Base-by-base conservation (phyloP, 1,284 basidiomycete genomes). In the Ustilago bromivora region DNA sequence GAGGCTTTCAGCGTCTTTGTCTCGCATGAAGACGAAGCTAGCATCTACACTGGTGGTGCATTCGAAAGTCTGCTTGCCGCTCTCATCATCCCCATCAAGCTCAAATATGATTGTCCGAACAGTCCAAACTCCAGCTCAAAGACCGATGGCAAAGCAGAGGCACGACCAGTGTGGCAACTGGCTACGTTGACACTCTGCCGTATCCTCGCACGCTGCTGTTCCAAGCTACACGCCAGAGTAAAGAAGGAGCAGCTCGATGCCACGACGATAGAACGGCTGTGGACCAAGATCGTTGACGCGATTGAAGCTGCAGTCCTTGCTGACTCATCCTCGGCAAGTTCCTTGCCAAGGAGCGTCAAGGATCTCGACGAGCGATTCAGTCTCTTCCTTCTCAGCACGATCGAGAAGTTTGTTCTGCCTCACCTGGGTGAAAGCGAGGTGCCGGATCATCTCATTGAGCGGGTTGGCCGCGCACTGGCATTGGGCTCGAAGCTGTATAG, bases 41-140 rank as follows among this genome's bases (percentile, higher is more conserved):
- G 89, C 46, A 89, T 97, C 11, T 97, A 94, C 83, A 87, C 89
- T 13, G 91, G 94, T 82, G 94, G 93, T 4, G 95, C 94, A 0
- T 85, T 98, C 34, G 94, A 96, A 84, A 89, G 90, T 8, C 87
- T 97, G 13, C 86, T 96, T n/a, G 91, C 92, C 28, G 54, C 79
- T 51, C 67, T 79, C 12, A 43, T 66, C 19, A 92, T 96, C 38
- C 95, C 96, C 0, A 91, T 98, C 85, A 95, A 95, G 85, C 88
- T 98, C 72, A 96, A 96, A 86, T 97, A 98, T 80, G 94, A 95
- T 53, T 97, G 96, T 84, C 95, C 96, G 0, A 88, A 69, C 43
- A 61, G 57, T n/a, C 61, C 68, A 2, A 54, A 10, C n/a, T 53
- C 58, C 7, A 46, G 57, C 32, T 53, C 52, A 11, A 57, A 92